Base-by-base conservation (phyloP, 352 stramenopile genomes). In the Pythium folliculosum region DNA sequence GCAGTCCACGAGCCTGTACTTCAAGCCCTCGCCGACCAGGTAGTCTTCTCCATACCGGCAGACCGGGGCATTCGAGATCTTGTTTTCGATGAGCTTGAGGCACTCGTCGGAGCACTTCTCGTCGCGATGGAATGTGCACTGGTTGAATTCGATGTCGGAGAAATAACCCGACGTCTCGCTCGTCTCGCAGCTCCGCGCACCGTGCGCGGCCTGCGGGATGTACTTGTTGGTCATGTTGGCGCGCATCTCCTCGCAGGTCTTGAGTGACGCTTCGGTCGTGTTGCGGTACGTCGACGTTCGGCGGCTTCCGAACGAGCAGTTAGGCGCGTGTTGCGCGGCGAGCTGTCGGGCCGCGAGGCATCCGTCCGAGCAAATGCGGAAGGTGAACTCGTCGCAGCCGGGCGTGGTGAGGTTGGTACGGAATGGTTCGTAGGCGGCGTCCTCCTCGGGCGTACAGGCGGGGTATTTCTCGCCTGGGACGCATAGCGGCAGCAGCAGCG, bases 141-240 rank as follows among this genome's bases (percentile, higher is more conserved):
- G 5, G 3, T 21, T 32, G 9, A 53, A 35, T 53, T 32, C 8
- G n/a, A n/a, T n/a, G n/a, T n/a, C n/a, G n/a, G n/a, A 32, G 27
- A 32, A 32, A 32, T 2, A 32, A 32, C 5, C 27, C 5, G 17
- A 8, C 21, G 23, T 32, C 47, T 14, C 47, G n/a, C 9, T n/a
- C 47, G 16, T 17, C 8, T 16, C 19, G 47, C 47, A 35, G 1
- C 3, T 21, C 9, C 19, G 21, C 7, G 21, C 47, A 9, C 19
- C 14, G 47, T 9, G n/a, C 8, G 27, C 5, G 21, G 27, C 47
- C 23, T 53, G 47, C 47, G 47, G 47, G n/a, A 32, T 5, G 47
- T 53, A 53, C 47, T 35, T 53, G 9, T 53, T 53, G 47, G 21
- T 32, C 47, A n/a, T 35, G 47, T 53, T 32, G 12, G 47, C 47